These are phyloP conservation scores for Pneumocystis jirovecii DNA, from an alignment of 1,139 yeast genomes.

Conservation along the genomic window DNA sequence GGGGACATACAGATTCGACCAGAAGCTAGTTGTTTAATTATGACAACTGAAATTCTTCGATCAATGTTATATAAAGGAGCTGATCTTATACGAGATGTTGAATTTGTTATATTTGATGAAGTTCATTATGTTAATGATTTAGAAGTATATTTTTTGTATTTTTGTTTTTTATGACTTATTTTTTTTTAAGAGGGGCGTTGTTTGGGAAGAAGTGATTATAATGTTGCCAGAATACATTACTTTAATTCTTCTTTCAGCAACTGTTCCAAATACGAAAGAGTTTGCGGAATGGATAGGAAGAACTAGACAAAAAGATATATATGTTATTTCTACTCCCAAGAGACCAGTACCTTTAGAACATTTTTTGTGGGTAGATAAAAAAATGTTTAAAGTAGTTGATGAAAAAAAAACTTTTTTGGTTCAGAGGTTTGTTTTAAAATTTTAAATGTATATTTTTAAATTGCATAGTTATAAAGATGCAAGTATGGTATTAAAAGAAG, in stretches of 20 bases:
- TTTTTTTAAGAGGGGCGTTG: conserved; percentile 59
- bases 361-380: conserved; percentile 60
- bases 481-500: conserved; percentile 13
- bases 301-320: conserved; percentile 87
- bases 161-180: not conserved
- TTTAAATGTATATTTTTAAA: not conserved
- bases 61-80: conserved; percentile 95
- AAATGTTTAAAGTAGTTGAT: conserved; percentile 57
- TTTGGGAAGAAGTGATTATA: conserved; percentile 97
- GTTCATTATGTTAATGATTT: conserved; percentile 95
- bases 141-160: conserved; percentile 26
- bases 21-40: conserved; percentile 87
- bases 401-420: conserved; percentile 55
- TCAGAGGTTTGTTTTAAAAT: conserved; percentile 24
- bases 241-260: conserved; percentile 76
- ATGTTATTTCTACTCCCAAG: conserved; percentile 87
- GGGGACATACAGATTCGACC: conserved; percentile 98
- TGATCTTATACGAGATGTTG: conserved; percentile 89
- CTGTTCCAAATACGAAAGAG: conserved; percentile 94
- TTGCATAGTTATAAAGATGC: conserved; percentile 15
- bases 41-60: conserved; percentile 94
- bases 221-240: conserved; percentile 93
- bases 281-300: conserved; percentile 98
- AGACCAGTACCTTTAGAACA: conserved; percentile 93
- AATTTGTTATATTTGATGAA: conserved; percentile 92